Percentiles rank a stretch among this genome's conserved stretches.
phyloP scores from a whole-genome alignment of 2,329 filamentous ascomycete species.

The Apiospora rasikravindrae region DNA sequence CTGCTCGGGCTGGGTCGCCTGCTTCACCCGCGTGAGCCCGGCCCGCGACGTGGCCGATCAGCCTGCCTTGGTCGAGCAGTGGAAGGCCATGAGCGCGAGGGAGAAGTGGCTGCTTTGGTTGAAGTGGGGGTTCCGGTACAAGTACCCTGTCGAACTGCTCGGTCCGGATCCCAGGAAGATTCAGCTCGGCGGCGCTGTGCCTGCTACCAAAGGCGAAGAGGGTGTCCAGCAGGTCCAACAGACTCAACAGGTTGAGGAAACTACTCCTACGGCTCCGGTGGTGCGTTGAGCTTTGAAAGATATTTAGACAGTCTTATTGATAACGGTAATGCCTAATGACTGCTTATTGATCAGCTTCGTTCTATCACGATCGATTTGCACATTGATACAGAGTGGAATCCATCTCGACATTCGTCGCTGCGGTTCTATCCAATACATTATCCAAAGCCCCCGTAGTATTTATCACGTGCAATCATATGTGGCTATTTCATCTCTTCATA shows the following conservation, averaged over 20 bases:
- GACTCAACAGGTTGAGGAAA: not conserved
- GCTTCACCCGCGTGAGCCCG: slow-evolving; percentile 2
- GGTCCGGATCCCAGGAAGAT: not conserved
- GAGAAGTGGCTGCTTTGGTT: slow-evolving; percentile 13
- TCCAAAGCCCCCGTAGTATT: too few species aligned
- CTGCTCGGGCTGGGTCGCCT: not conserved
- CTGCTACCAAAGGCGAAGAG: not conserved
- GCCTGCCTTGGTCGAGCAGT: not conserved
- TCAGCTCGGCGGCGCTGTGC: not conserved
- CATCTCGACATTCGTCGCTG: too few species aligned
- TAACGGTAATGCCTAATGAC: not conserved
- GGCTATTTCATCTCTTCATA: too few species aligned
- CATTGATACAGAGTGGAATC: too few species aligned
- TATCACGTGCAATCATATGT: too few species aligned
- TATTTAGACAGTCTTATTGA: too few species aligned
- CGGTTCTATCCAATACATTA: too few species aligned
- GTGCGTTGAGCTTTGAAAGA: not conserved
- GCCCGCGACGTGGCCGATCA: not conserved
- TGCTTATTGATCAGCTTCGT: too few species aligned
- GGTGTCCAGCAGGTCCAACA: not conserved
- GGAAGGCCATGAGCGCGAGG: not conserved
- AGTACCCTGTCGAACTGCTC: slow-evolving; percentile 16
- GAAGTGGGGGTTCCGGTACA: slow-evolving; percentile 18
- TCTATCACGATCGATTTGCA: too few species aligned
- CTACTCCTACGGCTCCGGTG: not conserved